Evolutionary conservation across 2,329 filamentous ascomycete genomes (phyloP), one percentile per base, ranked within the genome.

Genomic region (Pseudopithomyces chartarum): DNA sequence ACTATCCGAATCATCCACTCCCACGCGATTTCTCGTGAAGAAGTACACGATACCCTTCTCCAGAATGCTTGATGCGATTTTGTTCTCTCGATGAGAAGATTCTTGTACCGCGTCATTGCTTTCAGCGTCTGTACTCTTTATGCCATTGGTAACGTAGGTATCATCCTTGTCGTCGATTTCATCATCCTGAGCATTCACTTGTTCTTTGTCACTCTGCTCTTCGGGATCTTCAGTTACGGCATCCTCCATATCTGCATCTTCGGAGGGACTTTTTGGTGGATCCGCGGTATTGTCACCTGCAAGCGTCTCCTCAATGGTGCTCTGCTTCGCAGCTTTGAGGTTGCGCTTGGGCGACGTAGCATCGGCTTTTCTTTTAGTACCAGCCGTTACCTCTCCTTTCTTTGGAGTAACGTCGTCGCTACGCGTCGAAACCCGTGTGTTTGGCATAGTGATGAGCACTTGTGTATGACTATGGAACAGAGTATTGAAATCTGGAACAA

Each of bases 21-120:
- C 85, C 36, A 97, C 90, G 12, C 91, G 87, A 7, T 87, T 87
- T 17, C 92, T 88, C 67, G 90, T 89, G 80, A 96, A 96, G 82
- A 96, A 96, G 80, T 96, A 96, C 64, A 97, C 87, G 65, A 95
- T 84, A 3, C 92, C 92, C 68, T 95, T 96, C 70, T 97, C 92
- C 2, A 96, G 81, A 22, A 96, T 86, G 57, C 80, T 87, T 6
- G 83, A 85, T 1, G 86, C 80, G 38, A 83, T 74, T 2, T 79
- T 75, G 43, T 82, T 74, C 64, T 82, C 81, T 40, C 84, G 80
- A 49, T 82, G 71, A 17, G 80, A 73, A 2, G 83, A 81, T 48
- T 82, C 77, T 56, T 80, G 76, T 5, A 86, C 73, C 1, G 83
- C 54, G 40, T 64, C 56, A 40, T 63, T 58, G 47, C 54, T 67